Conservation (phyloP, 805 yeast species). For the Kockiozyma suomiensis region DNA sequence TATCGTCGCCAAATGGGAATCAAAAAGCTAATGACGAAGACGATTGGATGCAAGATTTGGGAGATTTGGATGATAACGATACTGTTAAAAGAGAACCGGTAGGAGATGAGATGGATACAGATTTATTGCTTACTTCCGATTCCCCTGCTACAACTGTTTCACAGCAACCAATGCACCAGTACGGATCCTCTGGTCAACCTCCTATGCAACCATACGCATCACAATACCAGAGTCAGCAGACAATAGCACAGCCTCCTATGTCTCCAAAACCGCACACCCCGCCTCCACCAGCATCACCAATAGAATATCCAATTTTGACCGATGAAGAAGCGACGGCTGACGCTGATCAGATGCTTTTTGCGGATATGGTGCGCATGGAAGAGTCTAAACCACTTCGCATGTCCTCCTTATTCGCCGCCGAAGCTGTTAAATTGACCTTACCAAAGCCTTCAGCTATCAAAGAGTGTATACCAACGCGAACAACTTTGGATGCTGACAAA, state of each 20-base stretch:
- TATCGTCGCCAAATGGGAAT: conserved; percentile 38
- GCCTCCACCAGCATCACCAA: not conserved
- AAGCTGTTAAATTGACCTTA: conserved; percentile 56
- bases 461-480: conserved; percentile 54
- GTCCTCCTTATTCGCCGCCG: conserved; percentile 57
- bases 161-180: not conserved
- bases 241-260: not conserved
- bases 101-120: not conserved
- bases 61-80: not conserved
- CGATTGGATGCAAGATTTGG: conserved; percentile 40
- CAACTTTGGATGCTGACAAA: conserved; percentile 60
- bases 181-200: not conserved
- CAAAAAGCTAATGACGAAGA: conserved; percentile 41
- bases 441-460: conserved; percentile 50
- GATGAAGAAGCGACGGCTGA: conserved; percentile 7
- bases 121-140: not conserved
- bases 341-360: conserved; percentile 17
- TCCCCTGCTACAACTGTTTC: not conserved
- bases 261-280: not conserved
- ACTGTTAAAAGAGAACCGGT: not conserved
- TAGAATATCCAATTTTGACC: not conserved
- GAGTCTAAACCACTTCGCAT: conserved; percentile 18
- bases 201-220: not conserved
- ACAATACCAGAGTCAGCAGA: not conserved
- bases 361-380: conserved; percentile 16